These are phyloP conservation scores for Vitis hybrid DNA, from an alignment of 177 flowering plant genomes.

Conservation along the genomic window DNA sequence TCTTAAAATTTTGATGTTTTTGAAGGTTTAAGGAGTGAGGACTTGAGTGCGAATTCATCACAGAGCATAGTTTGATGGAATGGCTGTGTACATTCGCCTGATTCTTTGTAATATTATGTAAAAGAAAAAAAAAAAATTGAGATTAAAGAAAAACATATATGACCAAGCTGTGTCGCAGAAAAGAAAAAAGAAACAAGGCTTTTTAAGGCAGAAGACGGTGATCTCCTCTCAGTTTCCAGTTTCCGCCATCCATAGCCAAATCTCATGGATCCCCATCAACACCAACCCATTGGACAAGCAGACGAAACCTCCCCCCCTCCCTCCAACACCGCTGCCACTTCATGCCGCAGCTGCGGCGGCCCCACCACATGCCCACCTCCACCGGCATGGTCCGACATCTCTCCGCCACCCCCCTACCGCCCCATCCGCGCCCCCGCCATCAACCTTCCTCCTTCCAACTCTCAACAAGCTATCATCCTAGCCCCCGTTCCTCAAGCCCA, in stretches of 20 bases:
- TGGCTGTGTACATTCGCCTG: too few species aligned
- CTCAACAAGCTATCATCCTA: conserved; percentile 65
- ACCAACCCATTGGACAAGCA: background rate
- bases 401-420: conserved; percentile 57
- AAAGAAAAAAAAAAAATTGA: too few species aligned
- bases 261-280: conserved; percentile 5
- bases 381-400: conserved; percentile 27
- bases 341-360: conserved; percentile 44
- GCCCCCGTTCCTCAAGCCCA: conserved; percentile 76
- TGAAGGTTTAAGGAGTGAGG: too few species aligned
- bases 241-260: background rate
- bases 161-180: too few species aligned
- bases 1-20: too few species aligned
- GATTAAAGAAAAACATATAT: too few species aligned
- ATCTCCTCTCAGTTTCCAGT: background rate
- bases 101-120: too few species aligned
- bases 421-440: conserved; percentile 63
- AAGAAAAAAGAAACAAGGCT: too few species aligned
- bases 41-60: too few species aligned
- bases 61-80: too few species aligned
- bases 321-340: conserved; percentile 15
- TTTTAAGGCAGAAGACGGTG: too few species aligned
- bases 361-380: conserved; percentile 37
- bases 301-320: background rate
- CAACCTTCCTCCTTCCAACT: conserved; percentile 37